phyloP scores from a whole-genome alignment of 306 rosid species.

The Rosa rugosa region DNA sequence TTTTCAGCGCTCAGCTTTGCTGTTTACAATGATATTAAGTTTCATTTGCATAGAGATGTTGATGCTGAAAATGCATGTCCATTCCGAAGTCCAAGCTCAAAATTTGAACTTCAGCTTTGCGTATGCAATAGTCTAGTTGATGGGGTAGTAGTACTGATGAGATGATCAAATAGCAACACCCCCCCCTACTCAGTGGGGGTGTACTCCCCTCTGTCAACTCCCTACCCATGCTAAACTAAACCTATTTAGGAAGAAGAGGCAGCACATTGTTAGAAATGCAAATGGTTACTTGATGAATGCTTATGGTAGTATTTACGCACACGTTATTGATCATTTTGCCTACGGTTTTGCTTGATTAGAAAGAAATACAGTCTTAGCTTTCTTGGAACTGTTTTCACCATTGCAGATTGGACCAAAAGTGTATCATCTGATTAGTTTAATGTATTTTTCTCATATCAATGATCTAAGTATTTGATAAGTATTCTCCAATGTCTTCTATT shows the following conservation, averaged over 20 bases:
- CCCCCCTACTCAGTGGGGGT: not conserved
- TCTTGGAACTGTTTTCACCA: not conserved
- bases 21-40: not conserved
- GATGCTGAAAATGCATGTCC: conserved; percentile 1
- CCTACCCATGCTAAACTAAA: not conserved
- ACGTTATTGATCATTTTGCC: not conserved
- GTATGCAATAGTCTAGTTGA: not conserved
- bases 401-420: conserved; percentile 14
- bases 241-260: not conserved
- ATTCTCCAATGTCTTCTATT: not conserved
- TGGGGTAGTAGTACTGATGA: not conserved
- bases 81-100: not conserved
- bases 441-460: conserved; percentile 11
- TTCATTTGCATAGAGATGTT: not conserved
- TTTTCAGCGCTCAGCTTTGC: not conserved
- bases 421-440: conserved; percentile 15
- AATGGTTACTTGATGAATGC: conserved; percentile 5
- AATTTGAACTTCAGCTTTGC: not conserved
- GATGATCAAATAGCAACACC: not conserved
- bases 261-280: not conserved
- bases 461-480: not conserved
- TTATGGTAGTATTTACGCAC: not conserved
- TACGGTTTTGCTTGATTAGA: not conserved
- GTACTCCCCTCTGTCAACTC: not conserved
- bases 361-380: not conserved